A percentile compares a stretch with the other conserved stretches of the same genome.
Conservation (phyloP, 116 monocot genomes). For the Dioscorea cayenensis region DNA sequence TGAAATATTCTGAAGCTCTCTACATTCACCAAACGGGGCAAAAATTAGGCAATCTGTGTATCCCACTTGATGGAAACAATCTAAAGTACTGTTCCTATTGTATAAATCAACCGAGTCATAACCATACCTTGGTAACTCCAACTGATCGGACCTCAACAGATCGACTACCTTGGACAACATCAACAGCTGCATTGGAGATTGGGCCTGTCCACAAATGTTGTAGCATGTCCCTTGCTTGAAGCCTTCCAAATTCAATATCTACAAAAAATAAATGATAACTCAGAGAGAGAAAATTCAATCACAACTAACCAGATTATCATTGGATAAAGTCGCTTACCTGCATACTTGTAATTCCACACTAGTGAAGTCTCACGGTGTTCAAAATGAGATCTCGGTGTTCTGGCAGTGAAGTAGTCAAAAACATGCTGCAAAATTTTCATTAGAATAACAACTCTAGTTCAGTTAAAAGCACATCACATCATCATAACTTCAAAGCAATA, state of each 20-base stretch:
- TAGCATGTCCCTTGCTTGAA: slow-evolving; percentile 97
- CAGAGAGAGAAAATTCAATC: neutral
- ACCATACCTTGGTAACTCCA: slow-evolving; percentile 96
- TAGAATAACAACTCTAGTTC: slow-evolving; percentile 7
- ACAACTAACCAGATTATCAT: neutral
- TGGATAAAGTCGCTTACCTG: slow-evolving; percentile 34
- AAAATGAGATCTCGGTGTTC: slow-evolving; percentile 96
- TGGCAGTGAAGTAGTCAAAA: slow-evolving; percentile 97
- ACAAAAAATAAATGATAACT: neutral
- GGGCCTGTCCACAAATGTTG: slow-evolving; percentile 99
- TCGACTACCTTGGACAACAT: slow-evolving; percentile 96
- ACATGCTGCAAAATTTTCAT: slow-evolving; percentile 61
- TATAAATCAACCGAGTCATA: neutral
- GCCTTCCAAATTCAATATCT: slow-evolving; percentile 99
- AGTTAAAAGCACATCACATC: slow-evolving; percentile 9
- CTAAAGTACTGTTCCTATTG: no score
- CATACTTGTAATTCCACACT: slow-evolving; percentile 99
- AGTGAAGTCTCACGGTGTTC: slow-evolving; percentile 97
- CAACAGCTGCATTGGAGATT: slow-evolving; percentile 97
- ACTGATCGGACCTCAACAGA: slow-evolving; percentile 98
- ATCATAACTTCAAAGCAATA: neutral
- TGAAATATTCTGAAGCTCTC: no score
- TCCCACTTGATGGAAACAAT: no score
- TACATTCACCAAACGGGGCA: no score
- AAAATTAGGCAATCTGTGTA: no score